Percentiles rank a stretch among this genome's conserved stretches.
Conservation (phyloP, 345 rosid genomes). For the Rhodamnia argentea region DNA sequence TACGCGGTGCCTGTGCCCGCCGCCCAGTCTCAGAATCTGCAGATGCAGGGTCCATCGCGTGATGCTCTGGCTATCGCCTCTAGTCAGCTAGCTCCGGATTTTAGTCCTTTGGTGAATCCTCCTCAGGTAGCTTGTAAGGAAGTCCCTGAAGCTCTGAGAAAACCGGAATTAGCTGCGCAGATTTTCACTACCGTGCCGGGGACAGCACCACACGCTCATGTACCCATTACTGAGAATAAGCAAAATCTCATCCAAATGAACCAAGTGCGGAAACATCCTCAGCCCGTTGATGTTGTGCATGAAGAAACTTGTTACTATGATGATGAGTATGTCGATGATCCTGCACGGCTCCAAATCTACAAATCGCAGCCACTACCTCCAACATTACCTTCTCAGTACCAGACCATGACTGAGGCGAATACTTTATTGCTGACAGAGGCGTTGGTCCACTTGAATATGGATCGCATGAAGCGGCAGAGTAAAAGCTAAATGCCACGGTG, state of each 20-base stretch:
- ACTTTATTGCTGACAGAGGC: constrained; percentile 36
- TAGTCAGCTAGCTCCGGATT: constrained; percentile 18
- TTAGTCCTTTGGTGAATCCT: constrained; percentile 9
- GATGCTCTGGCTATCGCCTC: constrained; percentile 4
- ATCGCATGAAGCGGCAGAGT: constrained; percentile 22
- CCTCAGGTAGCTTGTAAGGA: neutral
- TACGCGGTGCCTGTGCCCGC: constrained; percentile 36
- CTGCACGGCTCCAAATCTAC: constrained; percentile 51
- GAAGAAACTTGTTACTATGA: constrained; percentile 17
- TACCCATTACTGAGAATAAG: constrained; percentile 7
- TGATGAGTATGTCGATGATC: constrained; percentile 41
- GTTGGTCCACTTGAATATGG: constrained; percentile 27
- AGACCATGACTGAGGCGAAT: constrained; percentile 31
- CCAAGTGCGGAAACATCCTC: constrained; percentile 25
- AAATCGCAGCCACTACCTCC: constrained; percentile 87
- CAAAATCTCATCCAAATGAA: neutral
- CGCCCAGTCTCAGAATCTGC: constrained; percentile 17
- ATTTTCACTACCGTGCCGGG: neutral
- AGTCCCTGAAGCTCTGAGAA: neutral
- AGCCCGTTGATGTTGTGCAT: constrained; percentile 18
- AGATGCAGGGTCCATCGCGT: constrained; percentile 18
- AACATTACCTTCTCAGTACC: constrained; percentile 32
- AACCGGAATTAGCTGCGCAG: neutral
- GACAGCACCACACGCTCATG: constrained; percentile 6
- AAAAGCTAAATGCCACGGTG: constrained; percentile 11